Evolutionary conservation across 768 basidiomycete genomes (phyloP), one percentile per base, ranked within the genome.

Genomic region (Hortiboletus campestris): DNA sequence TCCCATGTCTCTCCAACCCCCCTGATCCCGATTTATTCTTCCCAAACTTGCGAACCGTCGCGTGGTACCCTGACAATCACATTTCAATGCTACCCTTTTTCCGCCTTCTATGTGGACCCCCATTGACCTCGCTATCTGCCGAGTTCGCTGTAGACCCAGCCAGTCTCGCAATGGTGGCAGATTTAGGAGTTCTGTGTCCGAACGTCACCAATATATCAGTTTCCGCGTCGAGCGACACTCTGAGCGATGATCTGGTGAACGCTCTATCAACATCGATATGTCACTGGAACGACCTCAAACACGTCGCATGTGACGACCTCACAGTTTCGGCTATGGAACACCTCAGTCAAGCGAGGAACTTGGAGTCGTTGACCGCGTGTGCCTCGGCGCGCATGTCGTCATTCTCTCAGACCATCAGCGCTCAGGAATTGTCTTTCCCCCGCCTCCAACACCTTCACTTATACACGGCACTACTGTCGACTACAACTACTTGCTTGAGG

Each of bases 51-150:
- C 58, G 28, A 4, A 55, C 55, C 29, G 39, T 70, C 22, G 57
- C 49, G 13, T 68, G 67, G 67, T 68, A 54, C 40, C 63, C 66
- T 14, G 46, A 55, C 35, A 51, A 59, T 22, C 66, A 69, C 47
- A 32, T 55, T 2, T 13, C 44, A 31, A 63, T 59, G 56, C 47
- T 63, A 2, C 68, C 60, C 25, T 59, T 67, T 41, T 34, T 67
- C 29, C 66, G 58, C 20, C 58, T 67, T 29, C 19, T 67, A 22
- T 70, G 67, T 12, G 63, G 67, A 17, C 58, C 66, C 19, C 17
- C 65, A 6, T 39, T 67, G 19, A 62, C 57, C 11, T 46, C 55
- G 12, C 43, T 66, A 1, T 65, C 57, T 2, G 60, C 52, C 6
- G 65, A 66, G 50, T 66, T 66, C 51, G 56, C 53, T 2, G 45